Conservation (phyloP, 768 basidiomycete genomes). For the Leccinum imitatum region DNA sequence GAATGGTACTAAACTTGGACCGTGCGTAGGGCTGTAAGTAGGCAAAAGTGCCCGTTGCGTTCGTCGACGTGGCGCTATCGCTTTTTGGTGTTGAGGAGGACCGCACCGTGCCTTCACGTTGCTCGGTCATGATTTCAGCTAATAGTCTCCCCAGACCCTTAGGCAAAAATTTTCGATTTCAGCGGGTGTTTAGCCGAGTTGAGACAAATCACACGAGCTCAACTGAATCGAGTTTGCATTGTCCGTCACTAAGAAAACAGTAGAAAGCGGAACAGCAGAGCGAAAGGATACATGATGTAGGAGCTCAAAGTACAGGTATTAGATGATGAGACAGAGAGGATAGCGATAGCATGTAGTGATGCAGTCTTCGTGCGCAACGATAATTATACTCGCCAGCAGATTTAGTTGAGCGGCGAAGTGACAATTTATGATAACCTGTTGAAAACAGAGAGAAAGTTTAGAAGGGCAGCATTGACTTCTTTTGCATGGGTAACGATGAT, state of each 20-base stretch:
- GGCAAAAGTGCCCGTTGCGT: slow-evolving; percentile 26
- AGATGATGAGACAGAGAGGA: neutral
- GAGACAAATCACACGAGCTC: neutral
- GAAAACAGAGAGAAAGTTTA: slow-evolving; percentile 26
- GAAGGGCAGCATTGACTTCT: slow-evolving; percentile 30
- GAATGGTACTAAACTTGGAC: slow-evolving; percentile 31
- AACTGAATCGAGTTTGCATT: neutral
- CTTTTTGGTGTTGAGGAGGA: slow-evolving; percentile 1
- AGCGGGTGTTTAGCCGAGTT: neutral
- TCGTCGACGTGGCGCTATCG: slow-evolving; percentile 3
- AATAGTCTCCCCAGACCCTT: too few relatives aligned
- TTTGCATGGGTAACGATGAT: slow-evolving; percentile 33
- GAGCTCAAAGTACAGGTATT: neutral
- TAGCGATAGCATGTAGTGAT: neutral
- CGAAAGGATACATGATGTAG: slow-evolving; percentile 8
- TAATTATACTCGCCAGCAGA: neutral
- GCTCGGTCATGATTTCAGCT: slow-evolving; percentile 9
- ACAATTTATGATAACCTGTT: neutral
- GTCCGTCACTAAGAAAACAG: neutral
- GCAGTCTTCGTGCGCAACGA: neutral
- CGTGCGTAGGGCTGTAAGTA: slow-evolving; percentile 30
- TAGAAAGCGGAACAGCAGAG: slow-evolving; percentile 3
- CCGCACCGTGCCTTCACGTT: neutral
- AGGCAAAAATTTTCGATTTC: neutral
- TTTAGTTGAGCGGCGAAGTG: too few relatives aligned